A percentile compares a stretch with the other conserved stretches of the same genome.
These are phyloP conservation scores for Podaxis mareebaensis DNA, from an alignment of 768 basidiomycete species.

Conservation along the genomic window DNA sequence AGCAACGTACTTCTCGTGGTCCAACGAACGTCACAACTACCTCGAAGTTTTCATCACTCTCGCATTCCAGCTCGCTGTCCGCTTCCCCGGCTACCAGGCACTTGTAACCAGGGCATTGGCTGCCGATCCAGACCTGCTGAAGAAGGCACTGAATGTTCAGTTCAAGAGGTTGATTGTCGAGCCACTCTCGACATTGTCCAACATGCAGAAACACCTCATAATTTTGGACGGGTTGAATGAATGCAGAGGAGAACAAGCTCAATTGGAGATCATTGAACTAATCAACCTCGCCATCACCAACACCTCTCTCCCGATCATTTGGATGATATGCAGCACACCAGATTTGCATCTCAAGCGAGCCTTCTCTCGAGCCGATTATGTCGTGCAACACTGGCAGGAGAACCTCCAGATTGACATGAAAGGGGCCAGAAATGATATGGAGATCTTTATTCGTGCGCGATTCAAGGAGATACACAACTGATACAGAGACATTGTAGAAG, in stretches of 20 bases:
- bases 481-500: no score
- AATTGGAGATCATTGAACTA: background rate
- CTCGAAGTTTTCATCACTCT: background rate
- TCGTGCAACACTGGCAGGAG: background rate
- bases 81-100: no score
- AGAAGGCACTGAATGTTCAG: background rate
- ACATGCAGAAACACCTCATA: background rate
- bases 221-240: slow-evolving; percentile 1
- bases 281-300: background rate
- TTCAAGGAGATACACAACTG: no score
- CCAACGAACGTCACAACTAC: background rate
- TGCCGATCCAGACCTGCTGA: background rate
- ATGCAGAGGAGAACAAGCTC: background rate
- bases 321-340: background rate
- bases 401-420: no score
- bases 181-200: no score
- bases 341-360: background rate
- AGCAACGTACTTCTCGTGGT: slow-evolving; percentile 2
- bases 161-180: background rate
- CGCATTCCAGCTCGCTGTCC: background rate
- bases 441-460: no score
- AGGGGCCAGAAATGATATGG: no score
- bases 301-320: background rate
- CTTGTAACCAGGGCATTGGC: no score
- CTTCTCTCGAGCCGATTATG: background rate